These are phyloP conservation scores for Teunomyces barrocoloradensis DNA, from an alignment of 805 yeast genomes.

Conservation along the genomic window DNA sequence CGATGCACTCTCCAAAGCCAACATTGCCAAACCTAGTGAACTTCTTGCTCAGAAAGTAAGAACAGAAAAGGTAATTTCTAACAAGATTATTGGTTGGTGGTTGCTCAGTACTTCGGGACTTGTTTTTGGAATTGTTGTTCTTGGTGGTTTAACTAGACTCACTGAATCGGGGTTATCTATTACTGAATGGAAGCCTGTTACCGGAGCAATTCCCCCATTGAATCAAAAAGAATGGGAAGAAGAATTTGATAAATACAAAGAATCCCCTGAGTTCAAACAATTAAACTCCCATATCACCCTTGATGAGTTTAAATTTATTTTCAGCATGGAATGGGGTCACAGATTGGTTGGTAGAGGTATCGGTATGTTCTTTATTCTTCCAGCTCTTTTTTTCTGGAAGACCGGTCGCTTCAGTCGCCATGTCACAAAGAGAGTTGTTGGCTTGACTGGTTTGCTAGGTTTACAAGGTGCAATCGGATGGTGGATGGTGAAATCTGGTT, in stretches of 20 bases:
- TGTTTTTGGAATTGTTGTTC: conserved; percentile 92
- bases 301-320: conserved; percentile 93
- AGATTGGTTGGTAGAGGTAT: conserved; percentile 88
- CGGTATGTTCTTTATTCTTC: conserved; percentile 78
- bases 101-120: conserved; percentile 81
- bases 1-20: conserved; percentile 1
- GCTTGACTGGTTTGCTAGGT: conserved; percentile 76
- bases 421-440: conserved; percentile 65
- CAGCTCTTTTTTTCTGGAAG: conserved; percentile 78
- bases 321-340: conserved; percentile 97
- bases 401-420: conserved; percentile 63
- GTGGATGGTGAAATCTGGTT: conserved; percentile 99
- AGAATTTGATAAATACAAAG: conserved; percentile 77
- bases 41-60: background rate
- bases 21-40: conserved; percentile 1
- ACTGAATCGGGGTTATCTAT: conserved; percentile 95
- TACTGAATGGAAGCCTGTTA: conserved; percentile 98
- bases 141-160: conserved; percentile 92
- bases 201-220: conserved; percentile 91
- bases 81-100: conserved; percentile 72
- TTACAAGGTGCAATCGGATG: conserved; percentile 96
- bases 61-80: conserved; percentile 13
- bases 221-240: conserved; percentile 77
- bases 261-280: conserved; percentile 87
- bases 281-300: conserved; percentile 84